Conservation (phyloP, 1,139 yeast genomes). For the Kurtzmaniella quercitrusa region DNA sequence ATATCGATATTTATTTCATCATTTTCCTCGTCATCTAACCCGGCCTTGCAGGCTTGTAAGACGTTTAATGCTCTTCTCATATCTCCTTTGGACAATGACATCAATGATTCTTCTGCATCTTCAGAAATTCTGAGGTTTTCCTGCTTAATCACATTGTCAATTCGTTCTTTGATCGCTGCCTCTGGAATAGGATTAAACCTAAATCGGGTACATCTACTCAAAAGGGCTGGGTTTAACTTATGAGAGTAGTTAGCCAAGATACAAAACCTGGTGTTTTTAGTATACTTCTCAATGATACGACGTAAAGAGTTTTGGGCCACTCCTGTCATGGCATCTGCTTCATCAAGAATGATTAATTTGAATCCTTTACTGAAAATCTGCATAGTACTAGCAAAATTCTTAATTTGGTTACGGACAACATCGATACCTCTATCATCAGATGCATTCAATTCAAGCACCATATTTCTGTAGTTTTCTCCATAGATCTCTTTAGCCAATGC, state of each 20-base stretch:
- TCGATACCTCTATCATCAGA: conserved; percentile 86
- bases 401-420: conserved; percentile 80
- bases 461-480: conserved; percentile 76
- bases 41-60: conserved; percentile 88
- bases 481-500: conserved; percentile 91
- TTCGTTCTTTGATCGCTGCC: conserved; percentile 63
- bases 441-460: conserved; percentile 89
- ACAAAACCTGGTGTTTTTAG: conserved; percentile 93
- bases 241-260: conserved; percentile 95
- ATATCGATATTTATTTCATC: conserved; percentile 62
- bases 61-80: conserved; percentile 96
- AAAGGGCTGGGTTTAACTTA: conserved; percentile 88
- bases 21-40: conserved; percentile 44
- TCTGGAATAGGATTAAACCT: conserved; percentile 79
- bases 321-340: conserved; percentile 98
- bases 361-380: conserved; percentile 83
- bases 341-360: conserved; percentile 89
- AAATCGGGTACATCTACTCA: conserved; percentile 93
- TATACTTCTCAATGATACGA: conserved; percentile 87
- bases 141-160: conserved; percentile 61
- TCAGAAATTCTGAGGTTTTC: conserved; percentile 59
- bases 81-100: conserved; percentile 79
- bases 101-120: conserved; percentile 63
- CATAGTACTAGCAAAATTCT: conserved; percentile 82
- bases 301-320: conserved; percentile 95